Conservation (phyloP, 2,329 filamentous ascomycete species). For the Fusarium dlaminii region DNA sequence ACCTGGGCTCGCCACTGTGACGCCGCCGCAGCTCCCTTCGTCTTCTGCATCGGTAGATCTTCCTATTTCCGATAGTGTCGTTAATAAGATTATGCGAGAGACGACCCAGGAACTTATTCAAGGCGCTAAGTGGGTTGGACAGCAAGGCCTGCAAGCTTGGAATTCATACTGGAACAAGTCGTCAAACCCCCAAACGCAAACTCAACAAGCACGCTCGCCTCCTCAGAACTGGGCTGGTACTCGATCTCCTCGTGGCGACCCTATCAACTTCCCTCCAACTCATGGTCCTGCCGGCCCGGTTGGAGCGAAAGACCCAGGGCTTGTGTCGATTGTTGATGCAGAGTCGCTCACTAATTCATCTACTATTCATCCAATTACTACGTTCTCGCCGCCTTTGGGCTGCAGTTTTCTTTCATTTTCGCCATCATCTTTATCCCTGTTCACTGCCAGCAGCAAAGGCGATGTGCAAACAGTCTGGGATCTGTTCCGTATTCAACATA, state of each 20-base stretch:
- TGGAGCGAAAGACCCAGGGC: conserved; percentile 71
- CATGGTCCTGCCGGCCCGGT: conserved; percentile 70
- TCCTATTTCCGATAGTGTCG: conserved; percentile 75
- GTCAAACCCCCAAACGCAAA: conserved; percentile 53
- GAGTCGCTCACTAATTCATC: conserved; percentile 64
- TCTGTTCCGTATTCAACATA: conserved; percentile 71
- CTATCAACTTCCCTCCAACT: conserved; percentile 75
- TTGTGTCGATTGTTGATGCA: conserved; percentile 80
- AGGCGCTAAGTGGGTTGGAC: conserved; percentile 78
- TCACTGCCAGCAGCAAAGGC: conserved; percentile 85
- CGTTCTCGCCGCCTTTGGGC: conserved; percentile 76
- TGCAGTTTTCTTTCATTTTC: conserved; percentile 86
- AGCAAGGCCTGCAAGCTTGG: conserved; percentile 80
- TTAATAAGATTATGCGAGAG: conserved; percentile 81
- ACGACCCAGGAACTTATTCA: conserved; percentile 82
- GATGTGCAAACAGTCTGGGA: conserved; percentile 87
- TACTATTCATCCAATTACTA: conserved; percentile 71
- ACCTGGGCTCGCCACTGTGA: conserved; percentile 67
- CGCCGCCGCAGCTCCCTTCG: conserved; percentile 74
- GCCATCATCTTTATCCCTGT: conserved; percentile 75
- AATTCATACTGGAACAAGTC: conserved; percentile 81
- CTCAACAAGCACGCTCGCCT: conserved; percentile 56
- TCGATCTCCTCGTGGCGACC: conserved; percentile 58
- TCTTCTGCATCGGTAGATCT: conserved; percentile 75
- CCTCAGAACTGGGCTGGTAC: conserved; percentile 59